Evolutionary conservation across 345 rosid genomes (phyloP).

Genomic region (Eucalyptus curtisii): DNA sequence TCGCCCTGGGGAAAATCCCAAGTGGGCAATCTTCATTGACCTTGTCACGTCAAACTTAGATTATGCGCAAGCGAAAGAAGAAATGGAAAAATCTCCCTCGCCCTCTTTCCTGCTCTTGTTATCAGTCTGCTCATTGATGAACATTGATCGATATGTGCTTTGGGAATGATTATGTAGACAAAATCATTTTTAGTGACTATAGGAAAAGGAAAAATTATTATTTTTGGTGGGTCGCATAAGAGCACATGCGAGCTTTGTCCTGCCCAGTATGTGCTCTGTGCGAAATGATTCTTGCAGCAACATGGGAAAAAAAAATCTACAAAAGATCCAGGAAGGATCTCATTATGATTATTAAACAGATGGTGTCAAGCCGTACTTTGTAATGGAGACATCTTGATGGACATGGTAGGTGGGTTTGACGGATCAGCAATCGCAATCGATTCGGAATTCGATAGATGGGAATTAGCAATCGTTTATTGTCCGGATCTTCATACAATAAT

Average conservation of each 20-base stretch:
- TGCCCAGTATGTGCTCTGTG: not conserved
- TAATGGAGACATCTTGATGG: not conserved
- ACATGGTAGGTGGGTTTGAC: not conserved
- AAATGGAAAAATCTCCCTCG: not conserved
- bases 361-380: not conserved
- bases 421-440: not conserved
- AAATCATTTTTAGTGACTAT: not conserved
- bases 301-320: not conserved
- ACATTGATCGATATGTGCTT: not conserved
- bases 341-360: not conserved
- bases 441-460: not conserved
- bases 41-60: not conserved
- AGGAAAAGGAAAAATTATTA: not conserved
- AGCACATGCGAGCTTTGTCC: not conserved
- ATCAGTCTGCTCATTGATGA: not conserved
- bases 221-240: not conserved
- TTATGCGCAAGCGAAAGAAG: not conserved
- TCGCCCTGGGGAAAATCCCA: not conserved
- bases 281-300: not conserved
- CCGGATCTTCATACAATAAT: not conserved
- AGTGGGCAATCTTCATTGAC: not conserved
- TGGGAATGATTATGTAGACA: not conserved
- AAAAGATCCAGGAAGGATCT: not conserved
- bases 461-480: not conserved
- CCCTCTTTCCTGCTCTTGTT: not conserved